Evolutionary conservation across 768 basidiomycete genomes (phyloP).

Genomic region (Hirschioporus abietinus): DNA sequence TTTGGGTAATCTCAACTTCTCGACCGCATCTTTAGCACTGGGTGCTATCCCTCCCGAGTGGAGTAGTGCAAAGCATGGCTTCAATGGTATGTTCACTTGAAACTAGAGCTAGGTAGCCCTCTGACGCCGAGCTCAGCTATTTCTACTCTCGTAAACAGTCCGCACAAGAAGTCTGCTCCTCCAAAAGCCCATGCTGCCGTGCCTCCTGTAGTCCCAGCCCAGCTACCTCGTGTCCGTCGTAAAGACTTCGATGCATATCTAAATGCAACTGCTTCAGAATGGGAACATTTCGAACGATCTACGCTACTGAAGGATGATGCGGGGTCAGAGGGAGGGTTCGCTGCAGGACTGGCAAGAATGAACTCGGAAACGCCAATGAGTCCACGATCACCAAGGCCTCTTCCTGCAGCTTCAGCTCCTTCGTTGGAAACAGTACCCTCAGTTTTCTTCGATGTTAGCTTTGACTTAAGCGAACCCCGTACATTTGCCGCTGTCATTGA

Average conservation of each 20-base stretch:
- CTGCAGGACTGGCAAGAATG: constrained; percentile 1
- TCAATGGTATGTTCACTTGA: constrained; percentile 61
- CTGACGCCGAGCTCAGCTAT: constrained; percentile 52
- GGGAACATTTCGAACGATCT: constrained; percentile 63
- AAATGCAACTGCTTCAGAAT: constrained; percentile 63
- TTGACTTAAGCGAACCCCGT: constrained; percentile 76
- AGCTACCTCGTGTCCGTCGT: constrained; percentile 73
- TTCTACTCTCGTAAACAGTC: constrained; percentile 89
- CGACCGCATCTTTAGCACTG: constrained; percentile 41
- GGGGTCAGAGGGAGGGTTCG: constrained; percentile 18
- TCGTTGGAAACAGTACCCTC: constrained; percentile 70
- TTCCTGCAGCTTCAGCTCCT: constrained; percentile 47
- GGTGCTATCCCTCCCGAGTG: constrained; percentile 57
- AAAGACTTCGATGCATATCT: constrained; percentile 87
- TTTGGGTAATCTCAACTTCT: constrained; percentile 44
- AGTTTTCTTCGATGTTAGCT: constrained; percentile 73
- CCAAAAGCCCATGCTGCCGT: constrained; percentile 83
- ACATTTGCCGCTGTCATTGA: constrained; percentile 78
- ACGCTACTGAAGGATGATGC: constrained; percentile 27
- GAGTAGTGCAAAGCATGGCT: constrained; percentile 81
- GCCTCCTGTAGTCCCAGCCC: constrained; percentile 63
- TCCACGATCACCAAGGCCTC: constrained; percentile 25
- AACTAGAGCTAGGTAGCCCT: constrained; percentile 7
- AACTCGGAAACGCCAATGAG: constrained; percentile 11
- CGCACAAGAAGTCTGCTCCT: constrained; percentile 77